phyloP scores from a whole-genome alignment of 225 moss, liverwort and hornwort species.

The Polytrichum commune region DNA sequence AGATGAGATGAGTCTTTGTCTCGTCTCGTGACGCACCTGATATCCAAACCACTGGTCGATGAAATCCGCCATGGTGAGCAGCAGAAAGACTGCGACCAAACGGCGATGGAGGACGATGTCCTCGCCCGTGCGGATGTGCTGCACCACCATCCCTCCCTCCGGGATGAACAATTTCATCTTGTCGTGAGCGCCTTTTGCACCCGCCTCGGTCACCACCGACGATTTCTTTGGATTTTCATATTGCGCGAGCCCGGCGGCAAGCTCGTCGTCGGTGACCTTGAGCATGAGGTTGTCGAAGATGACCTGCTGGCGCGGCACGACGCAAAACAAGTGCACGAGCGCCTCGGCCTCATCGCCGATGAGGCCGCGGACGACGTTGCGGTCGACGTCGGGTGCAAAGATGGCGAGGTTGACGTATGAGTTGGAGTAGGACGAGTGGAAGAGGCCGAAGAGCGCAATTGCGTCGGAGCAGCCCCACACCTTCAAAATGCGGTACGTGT shows the following conservation, averaged over 20 bases:
- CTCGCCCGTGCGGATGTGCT: slow-evolving; percentile 84
- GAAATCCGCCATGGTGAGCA: slow-evolving; percentile 85
- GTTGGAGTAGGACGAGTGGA: slow-evolving; percentile 88
- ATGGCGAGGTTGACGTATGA: slow-evolving; percentile 93
- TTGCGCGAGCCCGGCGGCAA: slow-evolving; percentile 24
- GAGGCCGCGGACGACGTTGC: slow-evolving; percentile 60
- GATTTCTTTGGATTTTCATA: slow-evolving; percentile 5
- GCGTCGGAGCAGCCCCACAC: slow-evolving; percentile 65
- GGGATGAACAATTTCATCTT: slow-evolving; percentile 35
- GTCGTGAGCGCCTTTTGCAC: slow-evolving; percentile 5
- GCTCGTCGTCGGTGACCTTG: slow-evolving; percentile 38
- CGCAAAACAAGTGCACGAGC: slow-evolving; percentile 78
- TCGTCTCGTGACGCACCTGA: slow-evolving; percentile 34
- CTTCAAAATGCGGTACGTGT: slow-evolving; percentile 76
- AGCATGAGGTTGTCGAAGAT: slow-evolving; percentile 57
- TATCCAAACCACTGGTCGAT: slow-evolving; percentile 73
- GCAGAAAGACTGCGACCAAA: slow-evolving; percentile 64
- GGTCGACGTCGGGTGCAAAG: slow-evolving; percentile 70
- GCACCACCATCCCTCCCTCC: slow-evolving; percentile 60
- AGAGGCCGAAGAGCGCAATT: slow-evolving; percentile 63
- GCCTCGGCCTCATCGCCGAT: slow-evolving; percentile 82
- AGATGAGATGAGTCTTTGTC: not conserved
- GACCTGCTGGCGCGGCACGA: slow-evolving; percentile 78
- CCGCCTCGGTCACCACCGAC: not conserved
- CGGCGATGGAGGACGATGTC: slow-evolving; percentile 64